Percentiles rank a stretch among this genome's conserved stretches.
Evolutionary conservation across 805 yeast species (phyloP).

Genomic region (Cyberlindnera suaveolens): DNA sequence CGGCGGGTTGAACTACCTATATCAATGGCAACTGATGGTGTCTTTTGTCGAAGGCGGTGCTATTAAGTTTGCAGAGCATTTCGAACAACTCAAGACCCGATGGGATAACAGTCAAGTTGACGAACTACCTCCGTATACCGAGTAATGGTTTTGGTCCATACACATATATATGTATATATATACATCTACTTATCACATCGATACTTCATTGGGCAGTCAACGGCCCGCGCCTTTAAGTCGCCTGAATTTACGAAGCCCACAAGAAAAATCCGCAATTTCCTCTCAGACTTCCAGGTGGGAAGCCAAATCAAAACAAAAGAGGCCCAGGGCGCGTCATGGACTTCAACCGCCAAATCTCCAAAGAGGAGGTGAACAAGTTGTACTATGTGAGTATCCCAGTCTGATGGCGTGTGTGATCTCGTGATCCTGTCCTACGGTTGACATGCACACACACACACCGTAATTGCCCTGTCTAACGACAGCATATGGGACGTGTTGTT

Average conservation of each 20-base stretch:
- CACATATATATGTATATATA: background rate
- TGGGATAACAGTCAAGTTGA: constrained; percentile 39
- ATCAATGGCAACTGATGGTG: constrained; percentile 32
- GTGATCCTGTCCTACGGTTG: background rate
- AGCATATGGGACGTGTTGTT: too few species aligned
- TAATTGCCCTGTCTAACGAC: background rate
- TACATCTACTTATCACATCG: background rate
- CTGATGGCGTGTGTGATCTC: background rate
- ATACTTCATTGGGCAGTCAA: background rate
- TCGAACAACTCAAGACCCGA: constrained; percentile 31
- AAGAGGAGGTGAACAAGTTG: constrained; percentile 25
- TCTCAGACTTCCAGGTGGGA: background rate
- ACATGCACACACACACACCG: background rate
- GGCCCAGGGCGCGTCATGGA: constrained; percentile 14
- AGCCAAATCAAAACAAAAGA: background rate
- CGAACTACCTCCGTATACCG: constrained; percentile 35
- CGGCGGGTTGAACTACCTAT: constrained; percentile 29
- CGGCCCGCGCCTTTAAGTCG: too few species aligned
- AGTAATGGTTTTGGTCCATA: background rate
- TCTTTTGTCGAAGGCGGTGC: constrained; percentile 45
- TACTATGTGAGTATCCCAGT: constrained; percentile 16
- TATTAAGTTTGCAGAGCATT: constrained; percentile 31
- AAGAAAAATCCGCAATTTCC: background rate
- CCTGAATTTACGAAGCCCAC: too few species aligned
- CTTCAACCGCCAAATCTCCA: constrained; percentile 17